Evolutionary conservation across 148 eudicot species (phyloP).

Genomic region (Rhododendron mucronatum): DNA sequence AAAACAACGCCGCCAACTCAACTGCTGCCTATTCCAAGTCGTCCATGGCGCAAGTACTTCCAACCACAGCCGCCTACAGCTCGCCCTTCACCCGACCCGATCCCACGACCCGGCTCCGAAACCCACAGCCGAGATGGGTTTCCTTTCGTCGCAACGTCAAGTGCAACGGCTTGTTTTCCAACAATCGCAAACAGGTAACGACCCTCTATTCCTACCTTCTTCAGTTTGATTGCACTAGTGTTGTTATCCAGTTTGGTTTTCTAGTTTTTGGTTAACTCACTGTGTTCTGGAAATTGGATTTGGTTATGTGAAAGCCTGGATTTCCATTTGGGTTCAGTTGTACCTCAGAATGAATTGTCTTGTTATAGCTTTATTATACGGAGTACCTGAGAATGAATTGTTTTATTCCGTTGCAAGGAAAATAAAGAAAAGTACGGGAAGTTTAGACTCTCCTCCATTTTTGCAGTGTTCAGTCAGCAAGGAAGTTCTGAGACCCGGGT

Average conservation of each 20-base stretch:
- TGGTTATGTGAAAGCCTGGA: background rate
- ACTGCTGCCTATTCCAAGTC: background rate
- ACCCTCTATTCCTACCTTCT: background rate
- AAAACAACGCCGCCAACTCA: background rate
- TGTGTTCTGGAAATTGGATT: background rate
- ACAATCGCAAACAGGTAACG: constrained; percentile 59
- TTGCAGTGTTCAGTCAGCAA: no score
- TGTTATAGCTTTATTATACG: no score
- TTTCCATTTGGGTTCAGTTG: background rate
- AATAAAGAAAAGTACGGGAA: no score
- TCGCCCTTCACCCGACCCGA: background rate
- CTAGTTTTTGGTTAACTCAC: background rate
- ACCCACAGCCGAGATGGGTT: constrained; percentile 10
- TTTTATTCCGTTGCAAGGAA: no score
- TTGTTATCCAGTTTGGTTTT: background rate
- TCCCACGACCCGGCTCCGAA: background rate
- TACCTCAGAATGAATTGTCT: no score
- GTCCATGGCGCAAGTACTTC: constrained; percentile 50
- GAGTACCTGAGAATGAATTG: no score
- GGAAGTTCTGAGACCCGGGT: no score
- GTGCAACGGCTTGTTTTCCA: constrained; percentile 55
- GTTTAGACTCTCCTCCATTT: no score
- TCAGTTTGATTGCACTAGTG: background rate
- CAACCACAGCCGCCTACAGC: constrained; percentile 20
- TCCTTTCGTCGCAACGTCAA: constrained; percentile 27